Conservation (phyloP, 371 early-diverging fungal genomes). For the Lichtheimia hyalospora region DNA sequence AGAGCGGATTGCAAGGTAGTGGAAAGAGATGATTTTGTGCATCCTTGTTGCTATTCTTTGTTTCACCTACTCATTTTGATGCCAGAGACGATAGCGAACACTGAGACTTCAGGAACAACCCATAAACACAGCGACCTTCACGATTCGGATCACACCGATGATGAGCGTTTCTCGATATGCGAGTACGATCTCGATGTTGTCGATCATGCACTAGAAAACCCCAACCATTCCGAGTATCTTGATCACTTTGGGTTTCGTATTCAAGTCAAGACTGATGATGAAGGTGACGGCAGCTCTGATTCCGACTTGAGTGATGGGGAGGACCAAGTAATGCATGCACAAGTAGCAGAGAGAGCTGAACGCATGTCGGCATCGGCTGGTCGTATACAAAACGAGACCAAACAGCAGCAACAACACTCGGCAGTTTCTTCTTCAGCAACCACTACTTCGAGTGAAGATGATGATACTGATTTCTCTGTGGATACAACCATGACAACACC, state of each 20-base stretch:
- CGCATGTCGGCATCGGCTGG: neutral
- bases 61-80: neutral
- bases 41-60: neutral
- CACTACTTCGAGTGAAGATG: constrained; percentile 11
- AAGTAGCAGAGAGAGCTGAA: neutral
- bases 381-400: neutral
- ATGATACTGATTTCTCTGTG: constrained; percentile 22
- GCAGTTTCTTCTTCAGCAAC: constrained; percentile 7
- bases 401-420: neutral
- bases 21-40: no score
- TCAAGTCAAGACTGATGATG: constrained; percentile 47
- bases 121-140: neutral
- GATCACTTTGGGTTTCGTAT: constrained; percentile 49
- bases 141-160: constrained; percentile 3
- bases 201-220: constrained; percentile 38
- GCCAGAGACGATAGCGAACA: neutral
- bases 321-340: neutral
- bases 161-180: constrained; percentile 15
- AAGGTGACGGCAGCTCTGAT: constrained; percentile 26
- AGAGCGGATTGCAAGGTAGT: no score
- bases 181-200: constrained; percentile 48
- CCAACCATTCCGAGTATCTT: constrained; percentile 31
- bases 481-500: constrained; percentile 35
- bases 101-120: neutral
- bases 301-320: constrained; percentile 15